Base-by-base conservation (phyloP, 1,284 basidiomycete species). In the Malassezia equina region DNA sequence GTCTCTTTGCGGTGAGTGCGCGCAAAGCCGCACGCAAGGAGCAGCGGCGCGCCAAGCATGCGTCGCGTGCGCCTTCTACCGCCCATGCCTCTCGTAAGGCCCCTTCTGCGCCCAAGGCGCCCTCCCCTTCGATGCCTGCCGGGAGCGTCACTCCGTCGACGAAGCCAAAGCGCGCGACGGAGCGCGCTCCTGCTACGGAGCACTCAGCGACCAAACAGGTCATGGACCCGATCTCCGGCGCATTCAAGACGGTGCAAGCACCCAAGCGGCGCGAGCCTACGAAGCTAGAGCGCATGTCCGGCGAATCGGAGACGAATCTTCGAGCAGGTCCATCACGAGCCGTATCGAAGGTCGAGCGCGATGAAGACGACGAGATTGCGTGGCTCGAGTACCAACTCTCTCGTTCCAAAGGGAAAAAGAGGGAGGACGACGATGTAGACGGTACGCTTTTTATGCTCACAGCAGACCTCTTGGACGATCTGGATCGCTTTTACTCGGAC, bases 351-450 rank as follows among this genome's bases (percentile, higher is more conserved):
- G 44, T 58, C 23, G 71, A 73, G 45, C 60, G 63, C 29, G 63
- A 71, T 12, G 71, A 74, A 28, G 70, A 73, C 34, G 69, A 74
- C 41, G 71, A 74, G 55, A 74, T 74, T 29, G 55, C 60, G 2
- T 74, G 71, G 71, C 59, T 74, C 7, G 71, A 74, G 40, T 60
- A 64, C 24, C 63, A 68, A 25, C 52, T 74, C 4, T 47, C 50
- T 19, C 60, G 52, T n/a, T 45, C 55, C 11, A 28, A 46, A n/a
- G n/a, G n/a, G 12, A 62, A 58, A 3, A 28, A 55, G 17, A 13
- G 13, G 2, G 62, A 65, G 7, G 46, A 52, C 9, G 67, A 67
- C 42, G 65, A 67, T 43, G 24, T 67, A 41, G 65, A 67, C 36
- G 34, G 34, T 53, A 39, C 25, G 50, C 7, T 44, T 23, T 17